Evolutionary conservation across 179 eudicot species (phyloP).

Genomic region (Beta lomatogona): DNA sequence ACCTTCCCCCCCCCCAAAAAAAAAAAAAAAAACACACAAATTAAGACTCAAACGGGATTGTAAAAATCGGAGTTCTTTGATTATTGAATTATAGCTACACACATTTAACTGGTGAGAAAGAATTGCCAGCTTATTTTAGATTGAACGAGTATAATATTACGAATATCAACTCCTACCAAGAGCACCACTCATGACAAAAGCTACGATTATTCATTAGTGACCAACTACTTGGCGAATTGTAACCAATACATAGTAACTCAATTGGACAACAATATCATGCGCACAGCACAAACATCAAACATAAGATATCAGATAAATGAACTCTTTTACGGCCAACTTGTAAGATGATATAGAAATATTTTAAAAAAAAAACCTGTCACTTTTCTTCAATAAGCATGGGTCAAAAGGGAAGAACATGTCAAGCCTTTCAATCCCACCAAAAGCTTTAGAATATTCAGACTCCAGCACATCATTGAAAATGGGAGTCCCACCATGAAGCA

Average conservation of each 20-base stretch:
- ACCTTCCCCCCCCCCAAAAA: no score
- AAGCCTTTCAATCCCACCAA: constrained; percentile 83
- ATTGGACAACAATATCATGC: background rate
- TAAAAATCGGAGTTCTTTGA: no score
- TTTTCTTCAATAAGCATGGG: constrained; percentile 72
- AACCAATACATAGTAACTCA: background rate
- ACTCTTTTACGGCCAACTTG: background rate
- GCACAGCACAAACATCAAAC: background rate
- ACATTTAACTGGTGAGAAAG: no score
- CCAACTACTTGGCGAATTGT: background rate
- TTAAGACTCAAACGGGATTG: no score
- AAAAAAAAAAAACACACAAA: background rate
- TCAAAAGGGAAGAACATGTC: constrained; percentile 97
- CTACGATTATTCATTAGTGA: background rate
- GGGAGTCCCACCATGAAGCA: constrained; percentile 50
- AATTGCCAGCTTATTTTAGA: background rate
- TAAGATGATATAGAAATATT: background rate
- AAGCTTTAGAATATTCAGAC: constrained; percentile 78
- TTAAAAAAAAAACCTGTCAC: constrained; percentile 60
- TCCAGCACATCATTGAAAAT: constrained; percentile 53
- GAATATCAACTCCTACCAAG: background rate
- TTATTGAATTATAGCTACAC: no score
- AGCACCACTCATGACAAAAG: background rate
- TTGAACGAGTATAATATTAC: background rate
- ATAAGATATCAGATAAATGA: background rate